Conservation (phyloP, 2,329 filamentous ascomycete genomes). For the Colletotrichum noveboracense region DNA sequence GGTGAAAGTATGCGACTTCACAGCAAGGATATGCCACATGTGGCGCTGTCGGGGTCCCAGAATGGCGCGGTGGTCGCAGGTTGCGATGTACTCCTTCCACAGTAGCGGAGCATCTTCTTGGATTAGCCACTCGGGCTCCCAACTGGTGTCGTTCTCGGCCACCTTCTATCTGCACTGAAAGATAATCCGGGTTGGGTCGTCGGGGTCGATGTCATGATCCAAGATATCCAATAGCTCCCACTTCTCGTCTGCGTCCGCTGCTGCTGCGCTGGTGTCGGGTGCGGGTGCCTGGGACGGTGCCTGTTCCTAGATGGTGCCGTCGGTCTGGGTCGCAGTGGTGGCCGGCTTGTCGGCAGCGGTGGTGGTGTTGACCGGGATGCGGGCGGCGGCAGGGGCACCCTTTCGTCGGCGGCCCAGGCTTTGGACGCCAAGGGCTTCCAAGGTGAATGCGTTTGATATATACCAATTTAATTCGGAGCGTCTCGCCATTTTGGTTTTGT, state of each 20-base stretch:
- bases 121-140: background rate
- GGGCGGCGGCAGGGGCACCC: background rate
- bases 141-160: background rate
- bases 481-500: background rate
- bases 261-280: background rate
- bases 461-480: too few relatives aligned
- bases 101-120: background rate
- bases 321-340: background rate
- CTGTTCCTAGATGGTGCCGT: background rate
- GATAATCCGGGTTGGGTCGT: background rate
- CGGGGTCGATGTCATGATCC: background rate
- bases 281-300: background rate
- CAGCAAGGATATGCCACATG: background rate
- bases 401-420: background rate
- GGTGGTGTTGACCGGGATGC: background rate
- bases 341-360: background rate
- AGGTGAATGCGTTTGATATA: background rate
- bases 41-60: background rate
- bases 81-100: background rate
- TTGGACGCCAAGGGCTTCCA: background rate
- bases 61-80: background rate
- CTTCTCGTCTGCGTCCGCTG: background rate
- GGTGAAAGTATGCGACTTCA: background rate
- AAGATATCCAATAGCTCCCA: background rate
- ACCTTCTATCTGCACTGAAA: background rate